Percentiles rank a stretch among this genome's conserved stretches.
Conservation (phyloP, 495 filamentous ascomycete species). For the Tuber magnatum region DNA sequence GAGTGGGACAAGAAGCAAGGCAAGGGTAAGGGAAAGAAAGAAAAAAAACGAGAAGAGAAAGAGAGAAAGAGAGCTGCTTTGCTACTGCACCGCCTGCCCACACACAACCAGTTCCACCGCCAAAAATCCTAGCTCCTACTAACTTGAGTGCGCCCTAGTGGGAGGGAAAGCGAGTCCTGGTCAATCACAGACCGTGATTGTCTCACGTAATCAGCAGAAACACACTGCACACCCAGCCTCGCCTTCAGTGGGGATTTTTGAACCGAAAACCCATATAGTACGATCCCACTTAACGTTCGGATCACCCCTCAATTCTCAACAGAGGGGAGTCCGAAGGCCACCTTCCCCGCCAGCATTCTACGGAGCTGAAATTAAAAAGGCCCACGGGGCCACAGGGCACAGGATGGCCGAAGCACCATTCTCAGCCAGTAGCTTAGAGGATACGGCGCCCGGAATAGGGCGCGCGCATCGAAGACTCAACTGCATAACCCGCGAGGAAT, state of each 20-base stretch:
- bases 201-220: constrained; percentile 4
- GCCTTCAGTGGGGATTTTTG: not conserved
- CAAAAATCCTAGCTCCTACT: constrained; percentile 5
- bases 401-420: not conserved
- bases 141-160: not conserved
- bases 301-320: not conserved
- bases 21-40: constrained; percentile 1
- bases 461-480: not conserved
- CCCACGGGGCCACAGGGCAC: not conserved
- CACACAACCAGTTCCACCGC: constrained; percentile 10
- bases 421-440: not conserved
- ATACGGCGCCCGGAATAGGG: not conserved
- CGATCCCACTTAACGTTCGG: not conserved
- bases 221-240: not conserved
- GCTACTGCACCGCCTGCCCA: constrained; percentile 25
- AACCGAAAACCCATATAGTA: not conserved
- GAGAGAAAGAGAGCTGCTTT: constrained; percentile 17
- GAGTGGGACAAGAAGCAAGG: constrained; percentile 13
- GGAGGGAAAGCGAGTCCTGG: not conserved
- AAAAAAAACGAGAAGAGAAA: constrained; percentile 19
- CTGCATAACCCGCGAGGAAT: not conserved
- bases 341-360: not conserved
- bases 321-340: not conserved
- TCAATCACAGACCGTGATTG: not conserved
- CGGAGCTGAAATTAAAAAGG: not conserved